Evolutionary conservation across 305 asterid species (phyloP).

Genomic region (Nicotiana rustica): DNA sequence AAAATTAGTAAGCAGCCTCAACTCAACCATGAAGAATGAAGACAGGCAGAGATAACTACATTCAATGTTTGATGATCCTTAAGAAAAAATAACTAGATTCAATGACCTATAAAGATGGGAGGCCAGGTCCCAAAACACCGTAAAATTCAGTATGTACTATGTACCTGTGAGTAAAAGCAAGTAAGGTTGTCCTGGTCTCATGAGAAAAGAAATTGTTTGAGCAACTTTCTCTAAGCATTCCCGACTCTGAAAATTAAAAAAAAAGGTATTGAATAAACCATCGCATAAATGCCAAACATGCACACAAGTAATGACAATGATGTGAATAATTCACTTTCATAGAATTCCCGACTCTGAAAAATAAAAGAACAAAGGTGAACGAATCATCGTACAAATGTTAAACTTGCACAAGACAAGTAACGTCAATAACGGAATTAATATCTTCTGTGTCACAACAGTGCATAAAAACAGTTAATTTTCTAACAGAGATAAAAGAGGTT

Average conservation of each 20-base stretch:
- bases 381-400: neutral
- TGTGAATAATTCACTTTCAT: neutral
- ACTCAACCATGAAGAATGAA: constrained; percentile 22
- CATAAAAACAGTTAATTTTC: neutral
- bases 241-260: constrained; percentile 64
- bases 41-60: neutral
- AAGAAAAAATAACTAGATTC: neutral
- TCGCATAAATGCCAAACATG: constrained; percentile 22
- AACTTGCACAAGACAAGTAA: constrained; percentile 26
- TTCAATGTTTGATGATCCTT: neutral
- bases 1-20: neutral
- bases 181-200: constrained; percentile 61
- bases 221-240: constrained; percentile 96
- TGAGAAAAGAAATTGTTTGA: constrained; percentile 70
- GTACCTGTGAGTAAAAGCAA: constrained; percentile 87
- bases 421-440: neutral
- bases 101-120: neutral
- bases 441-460: neutral
- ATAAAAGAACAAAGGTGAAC: neutral
- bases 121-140: neutral
- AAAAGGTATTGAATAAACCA: constrained; percentile 3
- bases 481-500: neutral
- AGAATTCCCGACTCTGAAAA: neutral
- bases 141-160: neutral
- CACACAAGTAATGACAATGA: neutral